A percentile compares a stretch with the other conserved stretches of the same genome.
Evolutionary conservation across 305 asterid genomes (phyloP).

Genomic region (Coffea humblotiana): DNA sequence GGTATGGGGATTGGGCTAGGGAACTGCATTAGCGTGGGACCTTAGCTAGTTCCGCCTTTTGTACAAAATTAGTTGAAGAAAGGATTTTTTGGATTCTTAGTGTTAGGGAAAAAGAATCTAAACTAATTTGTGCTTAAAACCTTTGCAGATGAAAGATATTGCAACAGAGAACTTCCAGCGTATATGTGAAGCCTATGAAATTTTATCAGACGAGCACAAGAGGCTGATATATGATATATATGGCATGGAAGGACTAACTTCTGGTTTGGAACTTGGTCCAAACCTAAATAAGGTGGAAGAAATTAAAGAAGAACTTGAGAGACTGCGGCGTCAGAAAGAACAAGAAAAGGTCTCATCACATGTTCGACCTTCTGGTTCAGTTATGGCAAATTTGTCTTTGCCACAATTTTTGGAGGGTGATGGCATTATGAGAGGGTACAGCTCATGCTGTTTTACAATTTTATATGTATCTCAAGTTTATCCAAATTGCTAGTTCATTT

Average conservation of each 20-base stretch:
- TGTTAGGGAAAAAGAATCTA: background rate
- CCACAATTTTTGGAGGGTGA: slow-evolving; percentile 76
- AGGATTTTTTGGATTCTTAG: background rate
- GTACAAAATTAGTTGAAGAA: background rate
- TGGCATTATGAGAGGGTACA: slow-evolving; percentile 92
- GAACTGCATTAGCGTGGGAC: background rate
- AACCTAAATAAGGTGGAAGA: slow-evolving; percentile 74
- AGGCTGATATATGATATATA: slow-evolving; percentile 87
- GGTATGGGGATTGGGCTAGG: background rate
- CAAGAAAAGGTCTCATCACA: slow-evolving; percentile 60
- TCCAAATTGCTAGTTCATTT: background rate
- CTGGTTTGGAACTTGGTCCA: slow-evolving; percentile 96
- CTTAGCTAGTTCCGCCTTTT: background rate
- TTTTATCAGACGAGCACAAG: slow-evolving; percentile 73
- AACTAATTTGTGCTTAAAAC: background rate
- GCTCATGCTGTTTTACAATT: slow-evolving; percentile 14
- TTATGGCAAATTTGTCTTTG: slow-evolving; percentile 72
- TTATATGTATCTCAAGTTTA: background rate
- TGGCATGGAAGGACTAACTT: slow-evolving; percentile 93
- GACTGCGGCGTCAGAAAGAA: slow-evolving; percentile 68
- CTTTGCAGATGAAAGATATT: slow-evolving; percentile 81
- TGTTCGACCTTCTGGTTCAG: slow-evolving; percentile 74
- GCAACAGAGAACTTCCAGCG: slow-evolving; percentile 98
- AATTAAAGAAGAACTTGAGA: slow-evolving; percentile 93
- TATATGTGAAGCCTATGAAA: slow-evolving; percentile 95